Evolutionary conservation across 2,329 filamentous ascomycete species (phyloP).

Genomic region (Diplodia scrobiculata): DNA sequence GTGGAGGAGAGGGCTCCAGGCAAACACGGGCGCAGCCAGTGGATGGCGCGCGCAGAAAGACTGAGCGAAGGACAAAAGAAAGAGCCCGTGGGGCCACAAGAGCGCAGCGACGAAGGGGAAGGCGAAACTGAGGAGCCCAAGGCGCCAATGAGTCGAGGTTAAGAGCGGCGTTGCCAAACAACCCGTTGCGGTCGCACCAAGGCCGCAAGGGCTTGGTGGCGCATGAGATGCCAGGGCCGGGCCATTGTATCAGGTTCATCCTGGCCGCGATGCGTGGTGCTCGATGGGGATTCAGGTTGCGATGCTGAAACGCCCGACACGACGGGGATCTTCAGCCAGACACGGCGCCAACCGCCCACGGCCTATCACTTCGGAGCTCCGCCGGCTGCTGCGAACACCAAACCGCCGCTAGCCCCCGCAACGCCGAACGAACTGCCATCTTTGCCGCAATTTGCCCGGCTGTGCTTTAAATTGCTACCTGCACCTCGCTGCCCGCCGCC

Average conservation of each 20-base stretch:
- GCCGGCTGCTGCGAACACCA: constrained; percentile 9
- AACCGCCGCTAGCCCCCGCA: neutral
- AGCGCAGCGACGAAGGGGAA: constrained; percentile 16
- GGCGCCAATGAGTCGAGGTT: constrained; percentile 19
- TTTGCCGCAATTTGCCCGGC: neutral
- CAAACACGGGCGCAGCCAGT: constrained; percentile 25
- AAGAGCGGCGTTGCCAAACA: constrained; percentile 8
- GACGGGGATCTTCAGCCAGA: constrained; percentile 10
- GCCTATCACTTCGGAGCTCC: neutral
- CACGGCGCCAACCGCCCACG: neutral
- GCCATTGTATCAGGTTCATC: constrained; percentile 25
- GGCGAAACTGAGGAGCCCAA: constrained; percentile 10
- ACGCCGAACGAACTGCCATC: neutral
- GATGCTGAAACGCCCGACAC: constrained; percentile 12
- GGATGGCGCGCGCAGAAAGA: constrained; percentile 9
- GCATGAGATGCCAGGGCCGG: constrained; percentile 26
- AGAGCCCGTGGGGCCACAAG: neutral
- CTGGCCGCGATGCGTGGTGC: neutral
- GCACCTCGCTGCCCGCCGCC: neutral
- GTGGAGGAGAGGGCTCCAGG: constrained; percentile 15
- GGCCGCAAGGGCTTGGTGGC: constrained; percentile 4
- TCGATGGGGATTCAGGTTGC: constrained; percentile 13
- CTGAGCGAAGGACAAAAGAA: constrained; percentile 20
- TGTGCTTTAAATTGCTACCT: constrained; percentile 8
- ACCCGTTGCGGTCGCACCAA: constrained; percentile 13